phyloP scores from a whole-genome alignment of 202 grass and related monocot species.

The Schoenoplectus tabernaemontani region DNA sequence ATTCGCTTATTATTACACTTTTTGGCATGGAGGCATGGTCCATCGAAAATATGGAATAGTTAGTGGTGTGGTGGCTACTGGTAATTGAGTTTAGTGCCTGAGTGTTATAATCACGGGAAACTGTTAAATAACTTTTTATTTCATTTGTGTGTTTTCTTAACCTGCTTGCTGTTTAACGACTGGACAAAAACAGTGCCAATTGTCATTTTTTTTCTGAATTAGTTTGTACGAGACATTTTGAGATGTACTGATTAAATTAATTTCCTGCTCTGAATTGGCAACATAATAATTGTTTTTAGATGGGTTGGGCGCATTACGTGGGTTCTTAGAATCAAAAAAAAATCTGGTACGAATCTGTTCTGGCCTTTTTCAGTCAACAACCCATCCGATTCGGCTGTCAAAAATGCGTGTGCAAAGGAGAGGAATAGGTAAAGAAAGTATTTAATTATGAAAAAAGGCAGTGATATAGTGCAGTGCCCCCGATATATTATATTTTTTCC shows the following conservation, averaged over 20 bases:
- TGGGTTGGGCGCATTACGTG: slow-evolving; percentile 9
- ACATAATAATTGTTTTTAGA: neutral
- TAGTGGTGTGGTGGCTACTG: neutral
- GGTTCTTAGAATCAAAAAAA: neutral
- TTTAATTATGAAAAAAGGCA: neutral
- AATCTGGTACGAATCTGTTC: neutral
- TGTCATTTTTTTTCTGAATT: neutral
- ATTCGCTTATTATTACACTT: neutral
- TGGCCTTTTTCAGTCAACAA: slow-evolving; percentile 1
- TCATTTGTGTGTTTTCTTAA: neutral
- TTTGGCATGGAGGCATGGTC: neutral
- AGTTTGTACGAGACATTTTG: neutral
- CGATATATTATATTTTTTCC: too few species aligned
- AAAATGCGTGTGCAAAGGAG: neutral
- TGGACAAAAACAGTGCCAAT: neutral
- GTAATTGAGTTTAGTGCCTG: neutral
- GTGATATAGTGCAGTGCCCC: too few species aligned
- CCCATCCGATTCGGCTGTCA: neutral
- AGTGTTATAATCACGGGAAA: neutral
- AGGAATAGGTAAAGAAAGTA: slow-evolving; percentile 12
- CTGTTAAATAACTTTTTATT: neutral
- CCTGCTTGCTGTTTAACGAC: neutral
- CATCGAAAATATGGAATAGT: neutral
- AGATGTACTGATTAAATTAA: neutral
- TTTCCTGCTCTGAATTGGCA: neutral